A percentile compares a stretch with the other conserved stretches of the same genome.
Evolutionary conservation across 371 early-diverging fungal species (phyloP).

Genomic region (Saksenaea vasiformis): DNA sequence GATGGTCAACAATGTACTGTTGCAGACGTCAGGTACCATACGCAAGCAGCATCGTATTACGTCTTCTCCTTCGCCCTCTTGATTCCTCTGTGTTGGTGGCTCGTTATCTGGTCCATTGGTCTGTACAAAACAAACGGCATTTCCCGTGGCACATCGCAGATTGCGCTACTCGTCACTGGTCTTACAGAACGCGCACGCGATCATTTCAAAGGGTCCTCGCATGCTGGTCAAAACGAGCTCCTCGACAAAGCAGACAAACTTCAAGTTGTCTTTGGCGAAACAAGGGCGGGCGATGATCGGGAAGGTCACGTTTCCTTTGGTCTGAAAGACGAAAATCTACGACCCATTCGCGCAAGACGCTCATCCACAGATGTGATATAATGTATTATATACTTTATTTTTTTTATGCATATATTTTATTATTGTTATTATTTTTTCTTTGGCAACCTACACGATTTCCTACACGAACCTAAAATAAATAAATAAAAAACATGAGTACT

Average conservation of each 20-base stretch:
- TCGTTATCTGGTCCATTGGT: slow-evolving; percentile 8
- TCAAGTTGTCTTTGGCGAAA: slow-evolving; percentile 14
- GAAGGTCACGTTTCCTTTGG: slow-evolving; percentile 20
- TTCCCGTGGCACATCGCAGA: slow-evolving; percentile 18
- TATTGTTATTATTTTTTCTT: neutral
- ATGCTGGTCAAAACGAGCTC: slow-evolving; percentile 6
- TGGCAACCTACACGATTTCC: neutral
- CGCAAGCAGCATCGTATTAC: slow-evolving; percentile 1
- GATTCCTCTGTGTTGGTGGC: slow-evolving; percentile 15
- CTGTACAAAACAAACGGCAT: slow-evolving; percentile 15
- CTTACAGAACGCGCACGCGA: slow-evolving; percentile 12
- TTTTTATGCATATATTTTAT: neutral
- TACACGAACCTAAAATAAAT: slow-evolving; percentile 8
- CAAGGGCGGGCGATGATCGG: neutral
- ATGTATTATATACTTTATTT: neutral
- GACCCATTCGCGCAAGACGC: slow-evolving; percentile 12
- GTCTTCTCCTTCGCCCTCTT: neutral
- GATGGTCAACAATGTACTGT: neutral
- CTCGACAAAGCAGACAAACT: slow-evolving; percentile 2
- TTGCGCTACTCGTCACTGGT: slow-evolving; percentile 14
- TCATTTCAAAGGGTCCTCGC: slow-evolving; percentile 12
- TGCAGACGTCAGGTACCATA: neutral
- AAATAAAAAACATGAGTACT: neutral
- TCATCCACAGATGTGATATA: neutral
- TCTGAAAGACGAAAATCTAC: slow-evolving; percentile 12